Conservation (phyloP, 2,329 filamentous ascomycete genomes). For the Fonsecaea erecta region DNA sequence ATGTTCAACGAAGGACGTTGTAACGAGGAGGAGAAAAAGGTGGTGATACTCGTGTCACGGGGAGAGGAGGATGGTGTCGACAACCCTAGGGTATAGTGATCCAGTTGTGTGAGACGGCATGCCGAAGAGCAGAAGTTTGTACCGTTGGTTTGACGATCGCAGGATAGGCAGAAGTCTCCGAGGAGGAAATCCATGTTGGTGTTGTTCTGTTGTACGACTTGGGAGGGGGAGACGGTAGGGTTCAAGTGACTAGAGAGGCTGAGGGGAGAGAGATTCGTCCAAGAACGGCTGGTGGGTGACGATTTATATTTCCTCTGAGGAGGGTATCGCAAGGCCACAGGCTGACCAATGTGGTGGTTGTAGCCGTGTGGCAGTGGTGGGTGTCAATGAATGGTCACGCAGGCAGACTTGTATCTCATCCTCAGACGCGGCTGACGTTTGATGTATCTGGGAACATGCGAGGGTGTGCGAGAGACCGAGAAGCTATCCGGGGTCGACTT, state of each 20-base stretch:
- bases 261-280: constrained; percentile 2
- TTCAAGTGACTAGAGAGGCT: constrained; percentile 7
- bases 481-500: background rate
- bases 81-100: constrained; percentile 49
- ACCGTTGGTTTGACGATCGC: constrained; percentile 83
- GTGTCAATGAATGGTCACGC: constrained; percentile 30
- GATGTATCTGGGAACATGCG: constrained; percentile 6
- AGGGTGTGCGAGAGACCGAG: constrained; percentile 3
- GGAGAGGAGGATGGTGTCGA: constrained; percentile 43
- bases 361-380: constrained; percentile 26
- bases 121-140: constrained; percentile 90
- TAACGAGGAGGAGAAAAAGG: constrained; percentile 16
- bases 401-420: constrained; percentile 27
- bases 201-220: constrained; percentile 16
- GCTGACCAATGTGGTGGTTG: constrained; percentile 8
- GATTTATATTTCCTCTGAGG: constrained; percentile 22
- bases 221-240: constrained; percentile 15
- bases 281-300: constrained; percentile 11
- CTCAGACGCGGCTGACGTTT: constrained; percentile 28
- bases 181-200: constrained; percentile 64
- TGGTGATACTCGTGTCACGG: constrained; percentile 54
- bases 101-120: constrained; percentile 85
- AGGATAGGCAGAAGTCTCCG: constrained; percentile 90
- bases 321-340: constrained; percentile 18
- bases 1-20: constrained; percentile 20